Conservation (phyloP, 2,329 filamentous ascomycete species). For the Periconia macrospinosa region DNA sequence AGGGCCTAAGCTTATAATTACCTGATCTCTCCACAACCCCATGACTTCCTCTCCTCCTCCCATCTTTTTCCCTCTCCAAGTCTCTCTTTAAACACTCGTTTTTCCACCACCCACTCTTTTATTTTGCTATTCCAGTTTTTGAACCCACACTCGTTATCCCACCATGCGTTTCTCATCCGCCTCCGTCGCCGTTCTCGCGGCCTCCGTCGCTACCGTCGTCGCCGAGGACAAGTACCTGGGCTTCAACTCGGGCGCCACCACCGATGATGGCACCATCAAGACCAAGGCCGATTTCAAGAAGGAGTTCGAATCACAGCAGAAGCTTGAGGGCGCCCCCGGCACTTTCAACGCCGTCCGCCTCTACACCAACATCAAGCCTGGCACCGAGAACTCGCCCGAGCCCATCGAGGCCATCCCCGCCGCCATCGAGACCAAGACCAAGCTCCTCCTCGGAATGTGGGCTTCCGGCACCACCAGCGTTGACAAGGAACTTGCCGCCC, state of each 20-base stretch:
- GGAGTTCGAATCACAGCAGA: conserved; percentile 67
- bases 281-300: conserved; percentile 67
- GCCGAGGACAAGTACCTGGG: conserved; percentile 30
- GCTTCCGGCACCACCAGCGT: conserved; percentile 56
- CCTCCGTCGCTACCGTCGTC: conserved; percentile 19
- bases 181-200: conserved; percentile 21
- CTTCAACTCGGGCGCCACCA: conserved; percentile 39
- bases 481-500: conserved; percentile 37
- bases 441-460: conserved; percentile 43
- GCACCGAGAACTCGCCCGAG: conserved; percentile 56
- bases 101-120: background rate
- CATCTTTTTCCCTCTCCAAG: background rate
- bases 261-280: conserved; percentile 50
- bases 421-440: conserved; percentile 38
- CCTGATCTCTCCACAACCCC: background rate
- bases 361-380: conserved; percentile 72
- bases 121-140: no score
- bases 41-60: background rate
- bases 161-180: conserved; percentile 30
- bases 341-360: conserved; percentile 71
- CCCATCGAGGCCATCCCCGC: conserved; percentile 58
- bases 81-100: background rate
- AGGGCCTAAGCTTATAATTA: background rate
- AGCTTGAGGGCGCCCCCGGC: conserved; percentile 62
- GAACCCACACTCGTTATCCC: background rate